A percentile compares a stretch with the other conserved stretches of the same genome.
Conservation (phyloP, 2,329 filamentous ascomycete species). For the Trichoderma oligosporum region DNA sequence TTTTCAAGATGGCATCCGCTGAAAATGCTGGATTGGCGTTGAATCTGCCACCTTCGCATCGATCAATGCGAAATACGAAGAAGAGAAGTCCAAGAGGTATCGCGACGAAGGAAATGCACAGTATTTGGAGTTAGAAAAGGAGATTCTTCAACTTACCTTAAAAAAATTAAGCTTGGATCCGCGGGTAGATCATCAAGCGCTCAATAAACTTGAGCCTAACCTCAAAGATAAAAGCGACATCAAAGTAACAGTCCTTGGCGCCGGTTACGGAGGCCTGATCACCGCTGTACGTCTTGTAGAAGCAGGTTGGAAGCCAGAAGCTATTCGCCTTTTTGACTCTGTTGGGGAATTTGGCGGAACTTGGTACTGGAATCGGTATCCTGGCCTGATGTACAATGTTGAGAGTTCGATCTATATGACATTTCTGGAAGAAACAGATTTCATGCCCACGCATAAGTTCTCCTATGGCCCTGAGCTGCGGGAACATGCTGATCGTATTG, state of each 20-base stretch:
- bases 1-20: conserved; percentile 39
- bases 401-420: conserved; percentile 60
- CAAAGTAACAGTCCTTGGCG: conserved; percentile 35
- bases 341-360: conserved; percentile 47
- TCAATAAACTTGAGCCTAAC: conserved; percentile 26
- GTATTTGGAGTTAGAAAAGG: conserved; percentile 34
- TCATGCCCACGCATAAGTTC: conserved; percentile 52
- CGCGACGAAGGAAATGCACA: conserved; percentile 33
- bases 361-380: conserved; percentile 52
- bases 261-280: conserved; percentile 35
- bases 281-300: conserved; percentile 30
- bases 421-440: conserved; percentile 56
- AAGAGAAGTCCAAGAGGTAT: conserved; percentile 35
- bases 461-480: conserved; percentile 42
- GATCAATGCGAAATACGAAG: conserved; percentile 30
- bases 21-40: conserved; percentile 49
- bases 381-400: conserved; percentile 52
- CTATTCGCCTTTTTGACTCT: conserved; percentile 41
- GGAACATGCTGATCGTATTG: conserved; percentile 41
- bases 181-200: conserved; percentile 33
- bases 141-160: conserved; percentile 21
- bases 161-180: conserved; percentile 33
- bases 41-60: conserved; percentile 41
- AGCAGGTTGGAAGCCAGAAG: conserved; percentile 27
- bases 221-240: conserved; percentile 28